Evolutionary conservation across 176 grass and related monocot genomes (phyloP).

Genomic region (Metroxylon sagu): DNA sequence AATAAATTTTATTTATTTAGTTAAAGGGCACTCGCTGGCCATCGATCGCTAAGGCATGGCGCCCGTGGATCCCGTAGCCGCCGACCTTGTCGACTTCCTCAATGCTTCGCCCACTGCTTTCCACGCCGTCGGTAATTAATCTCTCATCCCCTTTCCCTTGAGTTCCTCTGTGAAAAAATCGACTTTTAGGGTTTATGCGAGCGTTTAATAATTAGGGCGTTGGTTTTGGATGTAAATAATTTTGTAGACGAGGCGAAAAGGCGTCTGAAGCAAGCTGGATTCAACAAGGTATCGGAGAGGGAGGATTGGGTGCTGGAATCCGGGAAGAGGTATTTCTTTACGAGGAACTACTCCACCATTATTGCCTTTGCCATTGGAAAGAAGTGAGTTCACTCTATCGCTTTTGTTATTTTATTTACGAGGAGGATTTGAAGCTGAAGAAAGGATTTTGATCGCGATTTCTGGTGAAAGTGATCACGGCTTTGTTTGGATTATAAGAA

Average conservation of each 20-base stretch:
- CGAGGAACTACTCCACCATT: slow-evolving; percentile 83
- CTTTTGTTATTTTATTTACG: too few relatives aligned
- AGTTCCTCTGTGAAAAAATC: too few relatives aligned
- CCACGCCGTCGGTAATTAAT: slow-evolving; percentile 46
- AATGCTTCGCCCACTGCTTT: slow-evolving; percentile 45
- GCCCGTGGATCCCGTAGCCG: slow-evolving; percentile 24
- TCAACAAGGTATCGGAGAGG: slow-evolving; percentile 63
- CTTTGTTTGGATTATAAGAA: slow-evolving; percentile 1
- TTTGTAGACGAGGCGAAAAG: slow-evolving; percentile 56
- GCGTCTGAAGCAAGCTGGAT: slow-evolving; percentile 63
- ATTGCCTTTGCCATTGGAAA: slow-evolving; percentile 79
- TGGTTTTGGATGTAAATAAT: slow-evolving; percentile 1
- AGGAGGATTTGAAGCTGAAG: too few relatives aligned
- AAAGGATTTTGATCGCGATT: too few relatives aligned
- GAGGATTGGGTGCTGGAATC: slow-evolving; percentile 73
- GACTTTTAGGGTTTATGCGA: too few relatives aligned
- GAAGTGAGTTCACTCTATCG: slow-evolving; percentile 32
- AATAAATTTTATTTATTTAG: too few relatives aligned
- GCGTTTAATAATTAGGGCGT: background rate
- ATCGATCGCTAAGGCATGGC: slow-evolving; percentile 4
- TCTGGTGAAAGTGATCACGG: too few relatives aligned
- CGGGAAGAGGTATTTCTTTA: slow-evolving; percentile 91
- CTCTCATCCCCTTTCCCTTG: background rate
- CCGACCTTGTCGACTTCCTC: slow-evolving; percentile 47
- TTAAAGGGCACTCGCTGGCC: too few relatives aligned